A percentile compares a stretch with the other conserved stretches of the same genome.
phyloP scores from a whole-genome alignment of 2,329 filamentous ascomycete species.

The Arachnomyces sp. region DNA sequence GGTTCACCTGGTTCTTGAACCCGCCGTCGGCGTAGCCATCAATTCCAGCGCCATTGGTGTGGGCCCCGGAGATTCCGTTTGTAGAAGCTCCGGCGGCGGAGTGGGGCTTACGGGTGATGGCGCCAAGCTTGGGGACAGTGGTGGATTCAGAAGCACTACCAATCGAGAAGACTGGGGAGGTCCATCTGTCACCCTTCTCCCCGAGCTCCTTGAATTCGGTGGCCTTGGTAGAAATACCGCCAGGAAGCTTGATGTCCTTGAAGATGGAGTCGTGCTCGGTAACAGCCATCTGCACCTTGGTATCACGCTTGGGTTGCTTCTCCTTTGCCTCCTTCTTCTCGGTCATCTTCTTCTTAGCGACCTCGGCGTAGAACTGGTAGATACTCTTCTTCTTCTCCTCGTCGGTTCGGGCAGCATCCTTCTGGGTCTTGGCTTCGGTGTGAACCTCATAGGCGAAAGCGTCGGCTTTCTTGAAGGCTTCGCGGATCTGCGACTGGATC shows the following conservation, averaged over 20 bases:
- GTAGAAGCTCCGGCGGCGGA: conserved; percentile 26
- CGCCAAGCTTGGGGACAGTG: conserved; percentile 54
- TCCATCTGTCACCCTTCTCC: conserved; percentile 82
- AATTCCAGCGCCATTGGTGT: conserved; percentile 6
- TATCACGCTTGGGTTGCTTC: conserved; percentile 53
- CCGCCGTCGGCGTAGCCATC: conserved; percentile 17
- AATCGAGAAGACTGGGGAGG: conserved; percentile 86
- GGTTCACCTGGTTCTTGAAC: conserved; percentile 39
- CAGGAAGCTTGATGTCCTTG: conserved; percentile 75
- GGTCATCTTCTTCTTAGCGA: conserved; percentile 63
- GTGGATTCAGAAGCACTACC: conserved; percentile 65
- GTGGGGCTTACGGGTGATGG: conserved; percentile 54
- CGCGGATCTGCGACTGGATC: conserved; percentile 79
- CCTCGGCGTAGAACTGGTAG: conserved; percentile 73
- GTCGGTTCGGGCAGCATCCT: conserved; percentile 56
- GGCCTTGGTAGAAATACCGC: conserved; percentile 85
- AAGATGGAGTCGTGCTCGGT: conserved; percentile 89
- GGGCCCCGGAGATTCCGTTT: conserved; percentile 1
- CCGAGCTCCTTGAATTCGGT: conserved; percentile 88
- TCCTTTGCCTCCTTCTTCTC: conserved; percentile 69
- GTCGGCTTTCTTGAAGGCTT: conserved; percentile 70
- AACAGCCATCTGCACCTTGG: conserved; percentile 71
- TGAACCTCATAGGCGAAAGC: conserved; percentile 66
- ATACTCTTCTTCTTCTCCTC: conserved; percentile 70
- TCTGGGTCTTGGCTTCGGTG: conserved; percentile 67